Evolutionary conservation across 306 rosid genomes (phyloP), one percentile per base, ranked within the genome.

Genomic region (Delonix regia): DNA sequence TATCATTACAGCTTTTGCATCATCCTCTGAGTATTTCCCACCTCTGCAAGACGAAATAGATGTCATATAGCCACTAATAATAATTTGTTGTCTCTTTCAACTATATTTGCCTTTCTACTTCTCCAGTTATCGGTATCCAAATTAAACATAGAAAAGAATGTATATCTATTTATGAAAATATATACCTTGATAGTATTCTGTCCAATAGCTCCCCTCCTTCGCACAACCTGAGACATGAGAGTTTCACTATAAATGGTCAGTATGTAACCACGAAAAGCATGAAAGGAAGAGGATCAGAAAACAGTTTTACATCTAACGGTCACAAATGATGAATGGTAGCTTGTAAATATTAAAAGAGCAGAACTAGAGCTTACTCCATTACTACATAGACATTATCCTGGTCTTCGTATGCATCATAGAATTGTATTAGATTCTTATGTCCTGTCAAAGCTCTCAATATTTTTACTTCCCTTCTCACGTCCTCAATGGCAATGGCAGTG

Each of bases 181-280:
- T 44, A 56, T 84, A 94, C 98, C 98, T 92, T 14, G 92, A 87
- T 53, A 94, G 88, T 84, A 94, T 94, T 85, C 94, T 90, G 74
- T 92, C 97, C 82, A 94, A 90, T 75, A 94, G 98, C 86, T 94
- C 98, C 60, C 98, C 98, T 73, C 98, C 98, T 85, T 92, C 90
- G 4, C 98, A 94, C 68, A 94, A 89, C 83, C 98, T 94, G 83
- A 80, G 27, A 71, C 16, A 57, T 5, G 36, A 62, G 51, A 61
- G 59, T 51, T 13, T 74, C 56, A 51, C 13, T 18, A 63, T 39
- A 71, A 77, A 19, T 45, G 16, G 67, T 60, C 74, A 39, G 33
- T 5, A 24, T 39, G 44, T 38, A 36, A 48, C 19, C 48, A 68
- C 38, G 25, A 60, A 30, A 75, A 61, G 9, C 67, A 74, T 10